These are phyloP conservation scores for Debaryomyces coudertii DNA, from an alignment of 1,139 yeast species.

Conservation along the genomic window DNA sequence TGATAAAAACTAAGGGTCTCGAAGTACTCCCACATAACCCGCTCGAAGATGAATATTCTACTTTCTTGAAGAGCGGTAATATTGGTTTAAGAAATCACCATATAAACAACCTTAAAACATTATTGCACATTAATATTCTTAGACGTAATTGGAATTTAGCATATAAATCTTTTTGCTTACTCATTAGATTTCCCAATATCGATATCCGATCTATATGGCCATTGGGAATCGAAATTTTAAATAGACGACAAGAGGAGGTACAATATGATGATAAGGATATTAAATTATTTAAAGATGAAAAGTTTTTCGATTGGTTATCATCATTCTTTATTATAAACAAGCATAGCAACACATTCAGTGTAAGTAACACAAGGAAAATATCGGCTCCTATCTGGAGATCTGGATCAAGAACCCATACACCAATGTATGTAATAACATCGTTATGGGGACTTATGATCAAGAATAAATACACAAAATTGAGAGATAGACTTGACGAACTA, in stretches of 20 bases:
- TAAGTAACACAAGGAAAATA: constrained; percentile 14
- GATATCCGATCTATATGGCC: constrained; percentile 65
- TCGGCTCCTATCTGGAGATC: constrained; percentile 46
- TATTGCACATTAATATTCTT: constrained; percentile 43
- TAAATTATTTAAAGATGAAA: constrained; percentile 26
- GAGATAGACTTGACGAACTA: constrained; percentile 40
- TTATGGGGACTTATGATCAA: constrained; percentile 39
- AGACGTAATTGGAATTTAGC: constrained; percentile 57
- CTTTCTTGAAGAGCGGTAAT: constrained; percentile 2
- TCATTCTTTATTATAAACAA: constrained; percentile 28
- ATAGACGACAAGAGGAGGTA: constrained; percentile 24
- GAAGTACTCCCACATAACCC: constrained; percentile 31
- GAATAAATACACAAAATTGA: constrained; percentile 29
- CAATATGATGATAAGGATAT: constrained; percentile 2
- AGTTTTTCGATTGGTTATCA: constrained; percentile 40
- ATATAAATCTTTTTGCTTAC: constrained; percentile 51
- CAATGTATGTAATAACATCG: constrained; percentile 38
- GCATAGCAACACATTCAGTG: constrained; percentile 10
- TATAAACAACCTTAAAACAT: constrained; percentile 32
- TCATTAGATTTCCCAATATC: constrained; percentile 50
- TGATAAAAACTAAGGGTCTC: constrained; percentile 32
- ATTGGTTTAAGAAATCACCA: constrained; percentile 26
- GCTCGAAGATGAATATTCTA: constrained; percentile 3
- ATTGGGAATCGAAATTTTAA: constrained; percentile 48
- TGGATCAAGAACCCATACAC: constrained; percentile 41